Base-by-base conservation (phyloP, 495 filamentous ascomycete species). In the Amniculicola lignicola region DNA sequence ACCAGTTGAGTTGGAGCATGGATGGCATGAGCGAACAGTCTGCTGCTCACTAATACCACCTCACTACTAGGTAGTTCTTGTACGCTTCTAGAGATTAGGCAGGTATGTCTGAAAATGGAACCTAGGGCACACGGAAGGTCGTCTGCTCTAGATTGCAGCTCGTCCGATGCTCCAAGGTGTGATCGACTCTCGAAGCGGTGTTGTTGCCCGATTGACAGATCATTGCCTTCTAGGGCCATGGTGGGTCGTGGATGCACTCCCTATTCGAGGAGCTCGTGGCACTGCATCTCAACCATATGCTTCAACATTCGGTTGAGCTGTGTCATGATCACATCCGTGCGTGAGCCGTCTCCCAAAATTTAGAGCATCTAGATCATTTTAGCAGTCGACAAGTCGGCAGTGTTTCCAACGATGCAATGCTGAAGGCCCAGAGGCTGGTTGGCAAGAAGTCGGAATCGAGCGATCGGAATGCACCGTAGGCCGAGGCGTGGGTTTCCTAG, bases 121-220 rank as follows among this genome's bases (percentile, higher is more conserved):
- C 37, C 49, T 36, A 53, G 14, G 6, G 10, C 11, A 38, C 6
- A 18, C 36, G 23, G 19, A 14, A 45, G 1, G 25, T 37, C 10
- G 41, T 44, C 9, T 5, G n/a, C 19, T 42, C 49, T 41, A 52
- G 49, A 52, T 54, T 38, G 51, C 27, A 37, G 38, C 15, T 52
- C 48, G 39, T 22, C 48, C 48, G 33, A 28, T n/a, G 49, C 40
- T 42, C 31, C 18, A 19, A 14, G 14, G 7, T 2, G 38, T 41
- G 37, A 24, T 53, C 37, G 23, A 18, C 38, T 27, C 22, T 10
- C 21, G 23, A 4, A 27, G 41, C 41, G 41, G 18, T 44, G 37
- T 40, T 6, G 37, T 40, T 40, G 6, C 37, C 19, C 37, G 16
- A 40, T 18, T 12, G 9, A 22, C 15, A 7, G 41, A 44, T 44